phyloP scores from a whole-genome alignment of 495 filamentous ascomycete genomes.

The Penicillium macrosclerotiorum region DNA sequence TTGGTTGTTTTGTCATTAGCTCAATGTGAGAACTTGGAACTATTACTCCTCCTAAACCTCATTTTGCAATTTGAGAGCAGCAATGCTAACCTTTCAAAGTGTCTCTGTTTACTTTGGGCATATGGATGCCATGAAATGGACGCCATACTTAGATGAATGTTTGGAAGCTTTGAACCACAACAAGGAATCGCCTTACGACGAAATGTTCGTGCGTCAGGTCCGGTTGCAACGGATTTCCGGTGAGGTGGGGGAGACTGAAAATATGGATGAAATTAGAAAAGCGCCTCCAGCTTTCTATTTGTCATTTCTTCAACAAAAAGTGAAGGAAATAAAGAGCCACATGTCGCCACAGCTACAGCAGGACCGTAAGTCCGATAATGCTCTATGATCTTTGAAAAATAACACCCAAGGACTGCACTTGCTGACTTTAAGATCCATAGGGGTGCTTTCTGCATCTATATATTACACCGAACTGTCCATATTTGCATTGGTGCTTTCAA shows the following conservation, averaged over 20 bases:
- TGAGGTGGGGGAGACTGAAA: constrained; percentile 6
- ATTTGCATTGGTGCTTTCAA: constrained; percentile 1
- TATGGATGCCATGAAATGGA: constrained; percentile 33
- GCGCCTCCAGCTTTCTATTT: constrained; percentile 3
- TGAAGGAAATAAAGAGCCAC: constrained; percentile 1
- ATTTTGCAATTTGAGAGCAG: too few species aligned
- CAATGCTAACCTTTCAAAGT: constrained; percentile 10
- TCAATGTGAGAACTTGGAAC: constrained; percentile 4
- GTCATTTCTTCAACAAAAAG: constrained; percentile 1
- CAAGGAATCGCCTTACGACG: constrained; percentile 17
- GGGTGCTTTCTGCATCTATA: background rate
- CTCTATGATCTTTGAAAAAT: background rate
- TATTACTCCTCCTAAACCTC: background rate
- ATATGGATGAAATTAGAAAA: background rate
- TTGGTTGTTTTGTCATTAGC: constrained; percentile 45
- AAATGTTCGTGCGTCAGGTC: constrained; percentile 12
- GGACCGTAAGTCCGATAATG: background rate
- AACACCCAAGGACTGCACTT: too few species aligned
- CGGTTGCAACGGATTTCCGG: constrained; percentile 18
- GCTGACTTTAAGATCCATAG: background rate
- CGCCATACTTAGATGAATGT: constrained; percentile 36
- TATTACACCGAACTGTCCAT: constrained; percentile 4
- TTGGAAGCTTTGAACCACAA: constrained; percentile 17
- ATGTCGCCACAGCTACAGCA: background rate
- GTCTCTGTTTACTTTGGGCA: constrained; percentile 30